These are phyloP conservation scores for Rhizophlyctis rosea DNA, from an alignment of 192 early-diverging fungal genomes.

Conservation along the genomic window DNA sequence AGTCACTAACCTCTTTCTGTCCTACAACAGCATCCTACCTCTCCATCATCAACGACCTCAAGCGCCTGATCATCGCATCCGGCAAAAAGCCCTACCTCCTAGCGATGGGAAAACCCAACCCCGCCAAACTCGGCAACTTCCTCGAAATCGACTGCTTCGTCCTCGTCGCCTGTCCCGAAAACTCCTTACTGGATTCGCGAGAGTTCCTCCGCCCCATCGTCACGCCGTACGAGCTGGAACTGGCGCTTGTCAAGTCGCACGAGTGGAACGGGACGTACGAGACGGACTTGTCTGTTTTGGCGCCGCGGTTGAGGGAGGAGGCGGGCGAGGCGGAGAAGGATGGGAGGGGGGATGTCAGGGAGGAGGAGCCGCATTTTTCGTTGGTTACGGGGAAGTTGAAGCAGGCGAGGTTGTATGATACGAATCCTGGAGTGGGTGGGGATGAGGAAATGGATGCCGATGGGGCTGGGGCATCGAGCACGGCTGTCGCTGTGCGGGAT, in stretches of 20 bases:
- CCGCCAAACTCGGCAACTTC: conserved; percentile 96
- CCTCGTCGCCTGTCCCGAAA: conserved; percentile 91
- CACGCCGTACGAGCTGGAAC: conserved; percentile 86
- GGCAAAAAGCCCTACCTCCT: conserved; percentile 84
- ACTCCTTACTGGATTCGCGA: conserved; percentile 83
- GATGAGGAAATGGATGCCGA: no score
- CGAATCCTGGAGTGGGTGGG: background rate
- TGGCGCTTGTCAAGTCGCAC: conserved; percentile 56
- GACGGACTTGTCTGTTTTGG: conserved; percentile 35
- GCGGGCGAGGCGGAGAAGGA: conserved; percentile 34
- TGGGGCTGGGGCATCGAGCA: conserved; percentile 1
- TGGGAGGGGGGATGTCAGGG: conserved; percentile 37
- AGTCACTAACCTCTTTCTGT: no score
- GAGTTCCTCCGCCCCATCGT: conserved; percentile 92
- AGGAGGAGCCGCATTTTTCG: conserved; percentile 86
- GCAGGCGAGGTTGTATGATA: conserved; percentile 10
- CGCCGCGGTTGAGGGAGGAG: conserved; percentile 20
- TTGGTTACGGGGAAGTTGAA: conserved; percentile 81
- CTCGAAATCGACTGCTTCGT: conserved; percentile 92
- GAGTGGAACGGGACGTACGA: conserved; percentile 46
- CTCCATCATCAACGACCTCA: conserved; percentile 75
- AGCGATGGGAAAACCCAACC: conserved; percentile 91
- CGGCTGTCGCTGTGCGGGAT: conserved; percentile 51
- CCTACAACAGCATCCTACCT: conserved; percentile 74
- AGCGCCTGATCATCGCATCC: conserved; percentile 64